Evolutionary conservation across 257 asterid genomes (phyloP), one percentile per base, ranked within the genome.

Genomic region (Capsicum baccatum): DNA sequence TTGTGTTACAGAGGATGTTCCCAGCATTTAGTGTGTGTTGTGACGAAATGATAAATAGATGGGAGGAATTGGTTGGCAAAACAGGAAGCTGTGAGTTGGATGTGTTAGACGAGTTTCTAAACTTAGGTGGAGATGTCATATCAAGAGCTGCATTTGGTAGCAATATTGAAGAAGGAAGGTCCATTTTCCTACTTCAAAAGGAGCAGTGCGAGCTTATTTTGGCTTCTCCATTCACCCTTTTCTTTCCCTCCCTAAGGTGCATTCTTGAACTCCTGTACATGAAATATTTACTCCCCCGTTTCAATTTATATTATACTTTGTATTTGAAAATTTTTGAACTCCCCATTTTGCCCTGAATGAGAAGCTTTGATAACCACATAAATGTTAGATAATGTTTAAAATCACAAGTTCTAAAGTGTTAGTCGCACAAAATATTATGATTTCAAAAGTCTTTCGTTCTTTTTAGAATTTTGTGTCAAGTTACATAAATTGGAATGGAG

Each of bases 101-200:
- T 62, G 47, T 81, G 15, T 48, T 7, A 12, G 68, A 81, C 1
- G 83, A 85, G 57, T 50, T 85, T 13, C 69, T 81, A 10, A 81
- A 15, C 50, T 21, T 81, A 19, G 83, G 67, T 19, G 39, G 85
- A 81, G 87, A 85, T 85, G 87, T 81, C 19, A 85, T 85, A 58
- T 58, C 85, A 3, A 85, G 80, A 64, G 84, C 87, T 26, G 85
- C 85, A 8, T 86, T 83, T 66, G 88, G 88, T 63, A 78, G 84
- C 17, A 86, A 85, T 68, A 82, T 82, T 44, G 81, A 83, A 83
- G 83, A 86, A 56, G 88, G 88, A 33, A 83, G 84, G 66, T 9
- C 70, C 42, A 83, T 86, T 60, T 83, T 86, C 74, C 74, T 74
- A 57, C 84, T 86, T 48, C 88, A 86, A 19, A 67, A 57, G 62